A percentile compares a stretch with the other conserved stretches of the same genome.
Evolutionary conservation across 179 eudicot genomes (phyloP).

Genomic region (Amaranthus tricolor): DNA sequence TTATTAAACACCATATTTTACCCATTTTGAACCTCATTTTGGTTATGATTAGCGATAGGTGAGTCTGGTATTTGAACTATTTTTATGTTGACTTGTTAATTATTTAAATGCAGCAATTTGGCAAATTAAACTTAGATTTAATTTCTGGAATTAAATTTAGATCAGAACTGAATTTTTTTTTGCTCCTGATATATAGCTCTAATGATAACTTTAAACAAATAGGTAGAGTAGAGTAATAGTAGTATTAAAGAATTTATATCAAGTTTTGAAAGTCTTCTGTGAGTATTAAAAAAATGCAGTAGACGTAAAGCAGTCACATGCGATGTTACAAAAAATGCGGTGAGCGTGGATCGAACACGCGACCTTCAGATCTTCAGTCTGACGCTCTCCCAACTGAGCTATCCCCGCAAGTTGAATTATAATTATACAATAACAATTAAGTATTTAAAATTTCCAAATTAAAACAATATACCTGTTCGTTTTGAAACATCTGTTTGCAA

Average conservation of each 20-base stretch:
- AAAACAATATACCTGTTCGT: no score
- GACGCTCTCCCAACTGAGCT: slow-evolving; percentile 99
- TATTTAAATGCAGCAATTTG: not conserved
- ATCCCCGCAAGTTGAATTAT: slow-evolving; percentile 77
- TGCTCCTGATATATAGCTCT: not conserved
- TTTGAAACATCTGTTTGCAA: no score
- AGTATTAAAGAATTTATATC: not conserved
- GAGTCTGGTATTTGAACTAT: no score
- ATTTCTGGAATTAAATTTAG: not conserved
- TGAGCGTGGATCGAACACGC: slow-evolving; percentile 99
- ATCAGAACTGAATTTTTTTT: not conserved
- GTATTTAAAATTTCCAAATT: no score
- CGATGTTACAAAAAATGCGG: slow-evolving; percentile 25
- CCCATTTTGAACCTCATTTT: not conserved
- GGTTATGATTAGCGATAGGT: no score
- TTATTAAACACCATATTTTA: slow-evolving; percentile 9
- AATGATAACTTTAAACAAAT: not conserved
- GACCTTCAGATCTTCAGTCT: slow-evolving; percentile 99
- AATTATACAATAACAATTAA: not conserved
- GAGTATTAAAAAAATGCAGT: not conserved
- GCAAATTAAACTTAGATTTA: not conserved
- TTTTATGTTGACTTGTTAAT: no score
- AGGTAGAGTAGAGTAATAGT: not conserved
- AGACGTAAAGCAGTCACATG: not conserved
- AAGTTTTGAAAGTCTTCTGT: not conserved